Base-by-base conservation (phyloP, 1,139 yeast species). In the Geotrichum europaeum region DNA sequence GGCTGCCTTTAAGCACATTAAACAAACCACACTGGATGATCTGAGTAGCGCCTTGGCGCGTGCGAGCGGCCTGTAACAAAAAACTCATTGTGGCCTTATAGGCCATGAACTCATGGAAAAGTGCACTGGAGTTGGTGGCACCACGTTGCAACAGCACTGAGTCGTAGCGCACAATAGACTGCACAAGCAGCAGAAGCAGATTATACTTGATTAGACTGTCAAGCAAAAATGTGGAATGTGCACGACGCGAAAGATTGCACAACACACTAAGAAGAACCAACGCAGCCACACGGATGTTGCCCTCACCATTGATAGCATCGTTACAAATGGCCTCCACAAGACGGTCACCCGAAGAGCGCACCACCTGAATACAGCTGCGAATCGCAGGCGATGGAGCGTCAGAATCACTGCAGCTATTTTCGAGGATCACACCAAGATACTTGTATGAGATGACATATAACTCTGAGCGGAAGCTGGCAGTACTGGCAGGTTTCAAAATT, bases 231-330 rank as follows among this genome's bases (percentile, higher is more conserved):
- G 82, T 81, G n/a, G 81, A 78, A 56, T 81, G 78, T 10, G 74
- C 62, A n/a, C 75, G 69, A 22, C 81, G 76, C 0, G 87, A 82
- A 47, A 89, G 71, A 65, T 85, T 85, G 51, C 86, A 79, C 58
- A 91, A 73, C 1, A 87, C 82, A 66, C 90, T 96, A 64, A 94
- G 74, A 18, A 92, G 76, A 24, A 90, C 73, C 18, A 91, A 76
- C 1, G 96, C 86, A 0, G 94, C 85, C n/a, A 91, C 80, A 65
- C 96, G 80, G 2, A 87, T 82, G 0, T 87, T 77, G 0, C 95
- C 95, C 66, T 88, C 96, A 1, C 95, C 91, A 61, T 84, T 80
- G 18, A 89, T 81, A 0, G 95, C 86, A 74, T 94, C 98, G 64
- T 84, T 84, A 68, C 90, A 85, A 43, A 90, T 79, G 1, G 82